phyloP scores from a whole-genome alignment of 228 moss, liverwort and hornwort genomes.

The Sphagnum magellanicum region DNA sequence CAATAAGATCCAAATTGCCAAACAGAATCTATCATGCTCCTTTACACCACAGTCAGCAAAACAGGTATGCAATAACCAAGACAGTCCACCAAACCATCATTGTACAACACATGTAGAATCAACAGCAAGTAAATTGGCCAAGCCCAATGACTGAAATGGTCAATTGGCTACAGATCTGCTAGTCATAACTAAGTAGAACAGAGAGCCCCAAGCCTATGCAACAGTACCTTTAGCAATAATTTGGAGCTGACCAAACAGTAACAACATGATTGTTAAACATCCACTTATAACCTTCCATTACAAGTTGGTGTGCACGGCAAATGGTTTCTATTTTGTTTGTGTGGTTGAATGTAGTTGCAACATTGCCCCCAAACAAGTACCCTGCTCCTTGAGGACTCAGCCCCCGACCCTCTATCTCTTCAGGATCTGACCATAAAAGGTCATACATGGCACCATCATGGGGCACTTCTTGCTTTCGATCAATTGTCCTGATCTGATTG shows the following conservation, averaged over 20 bases:
- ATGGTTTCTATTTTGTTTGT: conserved; percentile 97
- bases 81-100: too few relatives aligned
- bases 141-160: too few relatives aligned
- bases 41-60: too few relatives aligned
- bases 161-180: too few relatives aligned
- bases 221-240: conserved; percentile 92
- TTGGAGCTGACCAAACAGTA: conserved; percentile 99
- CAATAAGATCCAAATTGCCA: too few relatives aligned
- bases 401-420: conserved; percentile 97
- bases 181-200: too few relatives aligned
- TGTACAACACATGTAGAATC: too few relatives aligned
- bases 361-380: conserved; percentile 97
- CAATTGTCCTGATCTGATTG: conserved; percentile 86
- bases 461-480: conserved; percentile 99
- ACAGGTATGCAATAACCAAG: too few relatives aligned
- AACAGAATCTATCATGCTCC: too few relatives aligned
- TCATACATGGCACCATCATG: conserved; percentile 99
- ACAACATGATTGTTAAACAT: conserved; percentile 98
- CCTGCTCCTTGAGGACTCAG: conserved; percentile 97
- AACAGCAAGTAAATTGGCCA: too few relatives aligned
- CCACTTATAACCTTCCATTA: conserved; percentile 99
- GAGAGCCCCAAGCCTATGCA: background rate
- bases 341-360: conserved; percentile 94
- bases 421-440: conserved; percentile 98
- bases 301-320: conserved; percentile 96